Conservation (phyloP, 805 yeast genomes). For the Candida silvicultrix region DNA sequence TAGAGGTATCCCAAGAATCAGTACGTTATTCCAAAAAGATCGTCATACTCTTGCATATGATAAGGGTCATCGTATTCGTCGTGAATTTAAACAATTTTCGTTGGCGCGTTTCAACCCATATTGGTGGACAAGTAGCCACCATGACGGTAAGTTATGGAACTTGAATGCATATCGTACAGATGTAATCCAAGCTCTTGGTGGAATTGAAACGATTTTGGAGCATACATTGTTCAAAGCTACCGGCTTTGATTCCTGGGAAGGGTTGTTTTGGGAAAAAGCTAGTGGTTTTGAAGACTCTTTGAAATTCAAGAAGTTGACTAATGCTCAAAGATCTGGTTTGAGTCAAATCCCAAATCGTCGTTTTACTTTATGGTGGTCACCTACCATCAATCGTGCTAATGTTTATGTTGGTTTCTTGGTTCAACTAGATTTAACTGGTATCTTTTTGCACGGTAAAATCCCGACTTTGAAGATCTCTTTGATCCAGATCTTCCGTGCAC, state of each 20-base stretch:
- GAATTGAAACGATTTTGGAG: conserved; percentile 91
- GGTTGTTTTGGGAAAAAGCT: conserved; percentile 96
- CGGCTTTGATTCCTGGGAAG: conserved; percentile 98
- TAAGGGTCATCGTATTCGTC: conserved; percentile 83
- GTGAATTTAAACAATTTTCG: conserved; percentile 69
- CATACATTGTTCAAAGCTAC: conserved; percentile 95
- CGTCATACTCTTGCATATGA: conserved; percentile 92
- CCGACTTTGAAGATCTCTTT: conserved; percentile 94
- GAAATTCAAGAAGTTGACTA: conserved; percentile 90
- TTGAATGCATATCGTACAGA: conserved; percentile 88
- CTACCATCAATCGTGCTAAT: conserved; percentile 95
- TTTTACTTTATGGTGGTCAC: conserved; percentile 99
- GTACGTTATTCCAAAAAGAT: conserved; percentile 92
- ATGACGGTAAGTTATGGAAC: conserved; percentile 96
- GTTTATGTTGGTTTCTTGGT: conserved; percentile 97
- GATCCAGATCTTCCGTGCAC: conserved; percentile 95
- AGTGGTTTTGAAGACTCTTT: conserved; percentile 95
- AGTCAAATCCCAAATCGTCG: conserved; percentile 97
- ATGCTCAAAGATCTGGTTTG: conserved; percentile 95
- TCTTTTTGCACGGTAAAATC: conserved; percentile 93
- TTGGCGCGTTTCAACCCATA: conserved; percentile 76
- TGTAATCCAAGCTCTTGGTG: conserved; percentile 95
- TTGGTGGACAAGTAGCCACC: conserved; percentile 94
- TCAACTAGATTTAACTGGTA: conserved; percentile 93
- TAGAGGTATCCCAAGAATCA: conserved; percentile 92